Evolutionary conservation across 2,329 filamentous ascomycete species (phyloP).

Genomic region (Phialocephala subalpina): DNA sequence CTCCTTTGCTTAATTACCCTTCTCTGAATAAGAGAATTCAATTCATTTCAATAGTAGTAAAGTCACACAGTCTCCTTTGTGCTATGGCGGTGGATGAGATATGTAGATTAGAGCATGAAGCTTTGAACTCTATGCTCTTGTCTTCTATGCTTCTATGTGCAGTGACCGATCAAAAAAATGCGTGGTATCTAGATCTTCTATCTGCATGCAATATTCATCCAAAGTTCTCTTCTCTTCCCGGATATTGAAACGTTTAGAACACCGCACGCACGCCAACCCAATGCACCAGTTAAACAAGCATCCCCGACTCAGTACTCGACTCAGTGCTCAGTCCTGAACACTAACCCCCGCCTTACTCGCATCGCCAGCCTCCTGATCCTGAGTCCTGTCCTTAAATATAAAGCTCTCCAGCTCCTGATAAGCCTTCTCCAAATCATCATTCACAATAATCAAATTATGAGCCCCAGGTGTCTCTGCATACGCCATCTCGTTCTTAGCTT

Average conservation of each 20-base stretch:
- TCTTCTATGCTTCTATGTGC: slow-evolving; percentile 27
- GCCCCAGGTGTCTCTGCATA: slow-evolving; percentile 73
- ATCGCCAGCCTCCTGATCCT: slow-evolving; percentile 30
- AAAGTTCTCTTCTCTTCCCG: no score
- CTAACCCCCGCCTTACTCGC: slow-evolving; percentile 22
- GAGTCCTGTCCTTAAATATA: slow-evolving; percentile 47
- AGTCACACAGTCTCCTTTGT: slow-evolving; percentile 32
- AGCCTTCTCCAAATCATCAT: slow-evolving; percentile 68
- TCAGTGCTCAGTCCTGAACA: slow-evolving; percentile 30
- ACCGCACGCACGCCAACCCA: slow-evolving; percentile 1
- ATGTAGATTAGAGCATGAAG: slow-evolving; percentile 30
- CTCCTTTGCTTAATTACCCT: slow-evolving; percentile 47
- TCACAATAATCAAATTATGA: slow-evolving; percentile 71
- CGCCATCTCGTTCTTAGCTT: slow-evolving; percentile 78
- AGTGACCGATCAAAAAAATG: slow-evolving; percentile 8
- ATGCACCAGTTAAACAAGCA: no score
- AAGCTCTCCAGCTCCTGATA: slow-evolving; percentile 61
- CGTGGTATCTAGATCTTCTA: background rate
- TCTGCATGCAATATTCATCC: background rate
- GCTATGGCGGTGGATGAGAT: slow-evolving; percentile 21
- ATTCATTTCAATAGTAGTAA: slow-evolving; percentile 43
- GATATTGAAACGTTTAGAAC: slow-evolving; percentile 5
- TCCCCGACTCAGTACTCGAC: no score
- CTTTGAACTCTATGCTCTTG: slow-evolving; percentile 14
- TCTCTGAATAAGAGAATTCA: slow-evolving; percentile 44